Evolutionary conservation across 2,329 filamentous ascomycete genomes (phyloP).

Genomic region (Rachicladosporium sp.): DNA sequence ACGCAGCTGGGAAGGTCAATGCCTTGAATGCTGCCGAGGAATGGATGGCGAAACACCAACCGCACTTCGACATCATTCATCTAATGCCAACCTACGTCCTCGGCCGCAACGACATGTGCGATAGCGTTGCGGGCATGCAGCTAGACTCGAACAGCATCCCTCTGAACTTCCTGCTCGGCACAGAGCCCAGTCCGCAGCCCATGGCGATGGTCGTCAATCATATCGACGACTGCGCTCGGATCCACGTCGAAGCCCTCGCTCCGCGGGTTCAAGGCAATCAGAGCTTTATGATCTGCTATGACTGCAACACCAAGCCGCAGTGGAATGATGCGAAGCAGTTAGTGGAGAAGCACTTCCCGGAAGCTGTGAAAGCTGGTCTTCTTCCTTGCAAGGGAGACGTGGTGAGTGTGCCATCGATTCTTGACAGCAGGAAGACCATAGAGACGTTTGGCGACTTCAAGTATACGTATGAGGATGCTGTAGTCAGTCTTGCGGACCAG

Average conservation of each 20-base stretch:
- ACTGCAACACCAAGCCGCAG: neutral
- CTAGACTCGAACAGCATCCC: constrained; percentile 15
- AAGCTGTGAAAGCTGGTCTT: constrained; percentile 2
- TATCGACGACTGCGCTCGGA: constrained; percentile 21
- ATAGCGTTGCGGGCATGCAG: constrained; percentile 8
- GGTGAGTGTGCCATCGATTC: neutral
- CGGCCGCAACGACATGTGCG: constrained; percentile 20
- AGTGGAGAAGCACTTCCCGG: constrained; percentile 6
- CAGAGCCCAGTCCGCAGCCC: constrained; percentile 1
- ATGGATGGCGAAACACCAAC: constrained; percentile 14
- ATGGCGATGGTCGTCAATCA: constrained; percentile 7
- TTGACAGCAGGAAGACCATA: constrained; percentile 10
- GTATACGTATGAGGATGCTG: constrained; percentile 8
- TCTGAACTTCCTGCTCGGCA: constrained; percentile 11
- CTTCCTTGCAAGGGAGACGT: constrained; percentile 6
- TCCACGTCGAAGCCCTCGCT: constrained; percentile 21
- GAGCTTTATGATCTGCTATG: constrained; percentile 9
- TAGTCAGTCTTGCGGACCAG: constrained; percentile 8
- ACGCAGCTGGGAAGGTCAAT: constrained; percentile 17
- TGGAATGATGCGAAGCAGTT: constrained; percentile 10
- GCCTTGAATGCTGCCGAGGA: constrained; percentile 12
- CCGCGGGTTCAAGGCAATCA: constrained; percentile 10
- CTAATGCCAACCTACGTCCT: constrained; percentile 19
- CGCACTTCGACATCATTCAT: constrained; percentile 19
- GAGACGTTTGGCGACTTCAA: constrained; percentile 9